Base-by-base conservation (phyloP, 305 asterid genomes). In the Fraxinus sp. region DNA sequence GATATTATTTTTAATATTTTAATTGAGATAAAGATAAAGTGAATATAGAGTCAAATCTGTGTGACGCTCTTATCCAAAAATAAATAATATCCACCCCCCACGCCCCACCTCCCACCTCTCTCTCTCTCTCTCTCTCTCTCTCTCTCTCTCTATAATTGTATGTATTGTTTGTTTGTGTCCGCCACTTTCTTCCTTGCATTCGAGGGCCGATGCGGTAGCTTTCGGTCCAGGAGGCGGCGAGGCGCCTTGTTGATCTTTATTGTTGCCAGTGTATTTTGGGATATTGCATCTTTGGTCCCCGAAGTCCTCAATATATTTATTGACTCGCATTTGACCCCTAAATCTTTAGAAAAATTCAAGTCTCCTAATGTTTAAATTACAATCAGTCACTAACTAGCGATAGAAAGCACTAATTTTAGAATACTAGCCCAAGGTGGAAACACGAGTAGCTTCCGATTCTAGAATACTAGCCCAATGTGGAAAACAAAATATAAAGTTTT, bases 51-150 rank as follows among this genome's bases (percentile, higher is more conserved):
- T 70, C 75, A 30, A 70, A 70, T 30, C 6, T 26, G 24, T 10
- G 74, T 66, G 36, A 66, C 36, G 74, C 74, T 32, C 75, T 70
- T 70, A 70, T 70, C 75, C 75, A 70, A 30, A 52, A 70, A 33
- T 4, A 33, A 33, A 26, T 66, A 26, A 24, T 24, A 9, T 7
- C 10, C 10, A 7, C 0, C 39, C 7, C 7, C 36, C 36, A 33
- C 36, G n/a, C n/a, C n/a, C 10, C 10, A 7, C 0, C 39, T 1
- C 7, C 36, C 36, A 33, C 36, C 36, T 20, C 43, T 8, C 43
- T 39, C 13, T 9, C 49, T 16, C 59, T 14, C 20, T 18, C 22
- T 62, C 43, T 8, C 43, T 39, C 13, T 8, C 46, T 16, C 59
- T 13, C 20, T n/a, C 22, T 4, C 30, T 59, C 70, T 59, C 14